Percentiles rank a stretch among this genome's conserved stretches.
Conservation (phyloP, 2,329 filamentous ascomycete genomes). For the Aureobasidium sp. region DNA sequence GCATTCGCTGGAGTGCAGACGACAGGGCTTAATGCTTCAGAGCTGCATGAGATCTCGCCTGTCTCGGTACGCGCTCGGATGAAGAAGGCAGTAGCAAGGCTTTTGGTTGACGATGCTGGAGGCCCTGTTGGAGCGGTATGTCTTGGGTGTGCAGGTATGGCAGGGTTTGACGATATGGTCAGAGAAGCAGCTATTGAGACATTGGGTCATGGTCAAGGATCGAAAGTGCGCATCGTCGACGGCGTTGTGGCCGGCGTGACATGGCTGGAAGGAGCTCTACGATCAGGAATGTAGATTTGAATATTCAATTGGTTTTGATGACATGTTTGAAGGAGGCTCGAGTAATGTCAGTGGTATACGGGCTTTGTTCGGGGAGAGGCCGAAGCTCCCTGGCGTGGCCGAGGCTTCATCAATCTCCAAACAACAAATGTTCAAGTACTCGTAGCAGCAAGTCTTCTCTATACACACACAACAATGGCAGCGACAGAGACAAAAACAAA, state of each 20-base stretch:
- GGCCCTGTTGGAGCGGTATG: conserved; percentile 57
- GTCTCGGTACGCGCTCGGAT: conserved; percentile 58
- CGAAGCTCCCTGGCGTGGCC: not conserved
- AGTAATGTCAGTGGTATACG: not conserved
- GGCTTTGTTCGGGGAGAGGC: conserved; percentile 7
- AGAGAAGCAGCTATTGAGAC: conserved; percentile 57
- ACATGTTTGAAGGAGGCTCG: not conserved
- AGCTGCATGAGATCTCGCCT: conserved; percentile 62
- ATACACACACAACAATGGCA: not conserved
- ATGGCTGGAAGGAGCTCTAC: conserved; percentile 46
- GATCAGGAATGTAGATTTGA: conserved; percentile 24
- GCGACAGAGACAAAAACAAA: conserved; percentile 3
- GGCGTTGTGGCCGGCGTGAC: conserved; percentile 64
- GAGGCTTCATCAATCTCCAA: not conserved
- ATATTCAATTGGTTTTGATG: too few relatives aligned
- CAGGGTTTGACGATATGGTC: conserved; percentile 71
- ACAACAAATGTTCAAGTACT: not conserved
- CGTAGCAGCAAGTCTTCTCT: not conserved
- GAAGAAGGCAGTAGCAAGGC: conserved; percentile 56
- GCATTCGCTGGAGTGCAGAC: conserved; percentile 71
- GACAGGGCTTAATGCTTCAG: conserved; percentile 69
- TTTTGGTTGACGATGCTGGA: conserved; percentile 44
- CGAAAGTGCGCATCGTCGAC: conserved; percentile 63
- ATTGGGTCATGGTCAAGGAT: conserved; percentile 51
- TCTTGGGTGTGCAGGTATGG: conserved; percentile 88